Percentiles rank a stretch among this genome's conserved stretches.
Conservation (phyloP, 768 basidiomycete species). For the Macrolepiota albuminosa region DNA sequence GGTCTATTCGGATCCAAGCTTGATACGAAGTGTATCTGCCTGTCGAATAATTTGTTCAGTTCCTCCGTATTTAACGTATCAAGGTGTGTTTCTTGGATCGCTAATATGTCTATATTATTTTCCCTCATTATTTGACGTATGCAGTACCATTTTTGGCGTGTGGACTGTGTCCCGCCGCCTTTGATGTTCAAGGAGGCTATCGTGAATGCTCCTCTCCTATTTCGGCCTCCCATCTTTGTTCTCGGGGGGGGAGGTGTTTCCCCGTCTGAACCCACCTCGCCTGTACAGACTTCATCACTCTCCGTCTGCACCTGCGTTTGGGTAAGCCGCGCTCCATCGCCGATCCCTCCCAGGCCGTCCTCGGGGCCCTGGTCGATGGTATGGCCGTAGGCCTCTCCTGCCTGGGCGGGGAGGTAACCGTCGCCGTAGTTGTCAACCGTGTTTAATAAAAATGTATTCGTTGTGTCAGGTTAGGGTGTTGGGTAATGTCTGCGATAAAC, state of each 20-base stretch:
- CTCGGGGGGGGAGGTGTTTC: too few species aligned
- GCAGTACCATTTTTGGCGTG: not conserved
- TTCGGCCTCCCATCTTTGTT: too few species aligned
- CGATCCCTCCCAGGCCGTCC: not conserved
- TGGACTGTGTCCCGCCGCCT: accelerated
- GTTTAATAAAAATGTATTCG: too few species aligned
- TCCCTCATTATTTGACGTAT: conserved; percentile 19
- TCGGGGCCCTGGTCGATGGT: not conserved
- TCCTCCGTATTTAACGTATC: not conserved
- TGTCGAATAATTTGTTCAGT: conserved; percentile 2
- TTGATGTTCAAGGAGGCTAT: not conserved
- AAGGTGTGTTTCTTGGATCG: conserved; percentile 2
- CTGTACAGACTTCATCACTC: too few species aligned
- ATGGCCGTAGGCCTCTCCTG: too few species aligned
- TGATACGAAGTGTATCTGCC: conserved; percentile 15
- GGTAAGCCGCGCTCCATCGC: not conserved
- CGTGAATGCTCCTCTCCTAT: accelerated
- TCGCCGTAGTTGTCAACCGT: too few species aligned
- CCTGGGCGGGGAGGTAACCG: too few species aligned
- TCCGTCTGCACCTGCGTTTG: too few species aligned
- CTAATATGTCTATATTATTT: not conserved
- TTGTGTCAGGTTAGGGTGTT: too few species aligned
- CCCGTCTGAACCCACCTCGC: too few species aligned
- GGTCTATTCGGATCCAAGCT: conserved; percentile 11
- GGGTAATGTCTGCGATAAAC: too few species aligned